Evolutionary conservation across 169 alveolate species (phyloP).

Genomic region (Plasmodium blacklocki): DNA sequence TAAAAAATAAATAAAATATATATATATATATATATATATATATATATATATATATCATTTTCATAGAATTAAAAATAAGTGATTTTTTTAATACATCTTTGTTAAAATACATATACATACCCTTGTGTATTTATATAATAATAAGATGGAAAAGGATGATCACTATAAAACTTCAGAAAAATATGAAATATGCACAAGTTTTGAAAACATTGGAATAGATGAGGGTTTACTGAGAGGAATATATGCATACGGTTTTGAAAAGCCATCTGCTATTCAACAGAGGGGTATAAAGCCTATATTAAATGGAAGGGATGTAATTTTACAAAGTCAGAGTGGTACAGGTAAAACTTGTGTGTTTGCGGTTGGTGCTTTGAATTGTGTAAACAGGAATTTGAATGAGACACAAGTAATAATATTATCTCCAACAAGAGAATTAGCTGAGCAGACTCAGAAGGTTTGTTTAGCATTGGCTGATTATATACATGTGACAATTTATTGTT

Average conservation of each 20-base stretch:
- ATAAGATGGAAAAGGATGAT: conserved; percentile 50
- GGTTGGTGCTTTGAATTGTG: conserved; percentile 95
- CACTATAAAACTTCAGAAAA: conserved; percentile 47
- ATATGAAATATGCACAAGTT: conserved; percentile 78
- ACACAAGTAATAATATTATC: conserved; percentile 97
- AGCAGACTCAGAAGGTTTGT: conserved; percentile 95
- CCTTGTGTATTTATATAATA: too few species aligned
- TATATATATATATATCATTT: too few species aligned
- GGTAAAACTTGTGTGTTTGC: conserved; percentile 99
- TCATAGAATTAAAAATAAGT: too few species aligned
- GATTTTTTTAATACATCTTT: too few species aligned
- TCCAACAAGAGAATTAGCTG: conserved; percentile 99
- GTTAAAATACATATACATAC: too few species aligned
- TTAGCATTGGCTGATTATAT: conserved; percentile 93
- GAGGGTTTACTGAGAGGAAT: conserved; percentile 97
- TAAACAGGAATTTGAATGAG: conserved; percentile 92
- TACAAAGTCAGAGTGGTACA: conserved; percentile 99
- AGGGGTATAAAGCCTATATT: conserved; percentile 99
- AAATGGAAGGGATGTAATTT: conserved; percentile 98
- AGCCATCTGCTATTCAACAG: conserved; percentile 99
- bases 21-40: too few species aligned
- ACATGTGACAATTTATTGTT: conserved; percentile 94
- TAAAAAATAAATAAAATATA: too few species aligned
- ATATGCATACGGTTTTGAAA: conserved; percentile 98
- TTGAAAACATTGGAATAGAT: conserved; percentile 96